phyloP scores from a whole-genome alignment of 2,329 filamentous ascomycete species.

The Colletotrichum sp. region DNA sequence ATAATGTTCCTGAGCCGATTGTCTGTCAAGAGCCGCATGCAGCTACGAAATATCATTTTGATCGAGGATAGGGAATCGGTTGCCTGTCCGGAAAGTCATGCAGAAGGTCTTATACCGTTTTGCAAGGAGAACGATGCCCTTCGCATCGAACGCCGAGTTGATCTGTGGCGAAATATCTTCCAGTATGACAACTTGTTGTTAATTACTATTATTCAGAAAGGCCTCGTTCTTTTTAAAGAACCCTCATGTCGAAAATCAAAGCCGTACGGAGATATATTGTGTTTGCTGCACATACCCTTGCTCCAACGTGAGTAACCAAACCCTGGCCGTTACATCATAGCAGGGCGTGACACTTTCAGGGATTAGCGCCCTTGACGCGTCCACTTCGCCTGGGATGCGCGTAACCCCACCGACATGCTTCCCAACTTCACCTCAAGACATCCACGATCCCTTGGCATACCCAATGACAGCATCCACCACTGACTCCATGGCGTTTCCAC shows the following conservation, averaged over 20 bases:
- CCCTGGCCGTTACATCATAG: background rate
- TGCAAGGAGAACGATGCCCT: too few species aligned
- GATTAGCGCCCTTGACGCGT: background rate
- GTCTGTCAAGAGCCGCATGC: too few species aligned
- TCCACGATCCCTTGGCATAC: background rate
- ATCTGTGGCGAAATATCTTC: too few species aligned
- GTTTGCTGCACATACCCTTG: background rate
- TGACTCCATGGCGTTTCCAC: background rate
- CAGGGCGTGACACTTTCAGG: background rate
- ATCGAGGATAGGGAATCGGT: too few species aligned
- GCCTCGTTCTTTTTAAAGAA: too few species aligned
- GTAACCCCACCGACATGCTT: background rate
- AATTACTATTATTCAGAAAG: background rate
- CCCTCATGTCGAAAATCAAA: background rate
- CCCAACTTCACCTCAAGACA: background rate
- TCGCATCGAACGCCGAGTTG: too few species aligned
- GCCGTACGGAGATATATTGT: fast-evolving
- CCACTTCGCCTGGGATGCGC: background rate
- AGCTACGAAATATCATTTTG: too few species aligned
- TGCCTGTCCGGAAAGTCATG: too few species aligned
- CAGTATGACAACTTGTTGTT: too few species aligned
- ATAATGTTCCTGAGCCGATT: too few species aligned
- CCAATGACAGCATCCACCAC: background rate
- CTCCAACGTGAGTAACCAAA: background rate
- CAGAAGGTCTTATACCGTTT: too few species aligned